Evolutionary conservation across 805 yeast species (phyloP).

Genomic region (Ascoidea tarda): DNA sequence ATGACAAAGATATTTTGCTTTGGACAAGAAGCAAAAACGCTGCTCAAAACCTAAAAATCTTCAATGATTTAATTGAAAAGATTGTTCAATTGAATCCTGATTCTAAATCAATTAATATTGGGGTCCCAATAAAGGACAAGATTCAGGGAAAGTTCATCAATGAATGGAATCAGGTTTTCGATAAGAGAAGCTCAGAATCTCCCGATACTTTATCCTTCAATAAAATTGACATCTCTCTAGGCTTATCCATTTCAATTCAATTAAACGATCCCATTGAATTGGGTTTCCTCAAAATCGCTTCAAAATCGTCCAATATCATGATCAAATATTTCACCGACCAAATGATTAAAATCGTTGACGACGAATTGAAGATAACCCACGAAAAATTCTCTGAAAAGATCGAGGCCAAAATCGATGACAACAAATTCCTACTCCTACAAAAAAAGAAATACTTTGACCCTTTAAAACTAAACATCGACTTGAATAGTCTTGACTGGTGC

Average conservation of each 20-base stretch:
- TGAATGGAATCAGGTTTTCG: constrained; percentile 51
- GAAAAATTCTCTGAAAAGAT: constrained; percentile 58
- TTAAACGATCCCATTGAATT: constrained; percentile 72
- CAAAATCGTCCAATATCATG: constrained; percentile 64
- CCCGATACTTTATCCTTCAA: constrained; percentile 15
- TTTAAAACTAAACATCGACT: constrained; percentile 41
- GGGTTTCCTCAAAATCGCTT: constrained; percentile 47
- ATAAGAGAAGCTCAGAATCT: constrained; percentile 22
- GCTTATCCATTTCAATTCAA: constrained; percentile 47
- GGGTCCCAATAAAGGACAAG: constrained; percentile 60
- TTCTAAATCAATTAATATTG: constrained; percentile 35
- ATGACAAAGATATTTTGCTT: constrained; percentile 22
- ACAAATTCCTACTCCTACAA: constrained; percentile 43
- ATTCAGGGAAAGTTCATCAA: constrained; percentile 74
- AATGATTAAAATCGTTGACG: constrained; percentile 78
- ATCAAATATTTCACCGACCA: constrained; percentile 78
- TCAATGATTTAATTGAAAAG: constrained; percentile 33
- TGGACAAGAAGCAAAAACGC: constrained; percentile 74
- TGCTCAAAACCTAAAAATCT: constrained; percentile 56
- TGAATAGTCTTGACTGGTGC: constrained; percentile 79
- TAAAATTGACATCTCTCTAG: constrained; percentile 36
- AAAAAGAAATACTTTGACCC: constrained; percentile 37
- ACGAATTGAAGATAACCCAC: constrained; percentile 66
- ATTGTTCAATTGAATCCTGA: constrained; percentile 20
- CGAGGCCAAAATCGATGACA: constrained; percentile 71